Conservation (phyloP, 2,329 filamentous ascomycete species). For the Paraphaeosphaeria minitans region DNA sequence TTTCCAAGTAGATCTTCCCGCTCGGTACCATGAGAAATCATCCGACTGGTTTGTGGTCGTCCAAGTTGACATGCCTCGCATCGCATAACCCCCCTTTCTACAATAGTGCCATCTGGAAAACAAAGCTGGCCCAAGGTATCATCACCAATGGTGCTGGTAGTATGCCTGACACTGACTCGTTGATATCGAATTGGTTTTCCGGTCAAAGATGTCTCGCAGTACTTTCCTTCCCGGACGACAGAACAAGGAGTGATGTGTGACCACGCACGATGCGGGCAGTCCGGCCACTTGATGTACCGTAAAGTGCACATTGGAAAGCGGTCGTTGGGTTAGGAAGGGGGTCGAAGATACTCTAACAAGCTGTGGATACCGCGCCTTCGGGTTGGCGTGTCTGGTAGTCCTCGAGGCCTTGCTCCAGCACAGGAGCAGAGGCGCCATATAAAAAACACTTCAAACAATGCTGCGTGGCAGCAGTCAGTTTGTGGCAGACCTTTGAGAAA, state of each 20-base stretch:
- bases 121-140: background rate
- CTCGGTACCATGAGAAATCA: background rate
- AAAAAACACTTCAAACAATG: background rate
- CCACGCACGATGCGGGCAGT: background rate
- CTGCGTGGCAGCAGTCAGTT: background rate
- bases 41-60: background rate
- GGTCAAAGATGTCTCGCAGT: background rate
- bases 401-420: background rate
- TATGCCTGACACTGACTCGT: background rate
- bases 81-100: background rate
- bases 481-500: background rate
- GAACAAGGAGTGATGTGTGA: background rate
- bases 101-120: background rate
- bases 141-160: background rate
- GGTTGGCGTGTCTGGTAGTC: background rate
- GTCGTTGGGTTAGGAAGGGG: background rate
- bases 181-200: background rate
- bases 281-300: background rate
- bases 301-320: background rate
- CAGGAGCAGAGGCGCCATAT: background rate
- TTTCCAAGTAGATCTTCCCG: background rate
- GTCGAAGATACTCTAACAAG: background rate
- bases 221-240: background rate
- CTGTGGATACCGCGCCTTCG: background rate
- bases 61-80: background rate